A percentile compares a stretch with the other conserved stretches of the same genome.
Conservation (phyloP, 176 grass and related monocot genomes). For the Juncus inflexus region DNA sequence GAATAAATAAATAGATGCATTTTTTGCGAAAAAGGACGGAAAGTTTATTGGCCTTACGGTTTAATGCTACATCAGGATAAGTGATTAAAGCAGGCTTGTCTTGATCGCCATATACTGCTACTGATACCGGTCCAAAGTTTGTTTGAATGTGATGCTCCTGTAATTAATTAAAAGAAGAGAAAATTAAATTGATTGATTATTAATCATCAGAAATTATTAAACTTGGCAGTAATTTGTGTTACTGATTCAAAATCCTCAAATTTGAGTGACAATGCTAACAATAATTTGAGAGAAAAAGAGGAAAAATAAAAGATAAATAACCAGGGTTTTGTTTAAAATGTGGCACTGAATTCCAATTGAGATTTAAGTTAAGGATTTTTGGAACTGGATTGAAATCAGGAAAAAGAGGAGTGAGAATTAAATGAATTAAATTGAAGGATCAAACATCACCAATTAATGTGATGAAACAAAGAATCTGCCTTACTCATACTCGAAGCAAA, state of each 20-base stretch:
- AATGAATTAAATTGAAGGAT: too few relatives aligned
- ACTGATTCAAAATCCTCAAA: too few relatives aligned
- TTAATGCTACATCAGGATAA: conserved; percentile 80
- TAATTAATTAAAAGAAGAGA: conserved; percentile 20
- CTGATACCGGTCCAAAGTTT: conserved; percentile 56
- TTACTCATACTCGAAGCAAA: too few relatives aligned
- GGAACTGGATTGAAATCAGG: too few relatives aligned
- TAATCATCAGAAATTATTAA: too few relatives aligned
- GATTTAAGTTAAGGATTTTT: neutral
- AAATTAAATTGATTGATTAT: neutral
- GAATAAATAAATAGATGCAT: conserved; percentile 19
- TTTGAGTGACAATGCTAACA: too few relatives aligned
- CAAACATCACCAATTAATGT: too few relatives aligned
- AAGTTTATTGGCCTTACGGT: conserved; percentile 21
- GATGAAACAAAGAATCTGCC: too few relatives aligned
- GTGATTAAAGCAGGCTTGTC: conserved; percentile 72
- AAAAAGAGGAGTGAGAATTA: too few relatives aligned
- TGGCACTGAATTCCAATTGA: neutral
- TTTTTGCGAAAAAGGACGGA: neutral
- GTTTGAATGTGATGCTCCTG: conserved; percentile 68
- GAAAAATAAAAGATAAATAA: neutral
- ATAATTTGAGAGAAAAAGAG: too few relatives aligned
- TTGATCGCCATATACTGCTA: conserved; percentile 66
- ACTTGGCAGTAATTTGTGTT: too few relatives aligned
- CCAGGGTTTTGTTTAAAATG: neutral